Conservation (phyloP, 768 basidiomycete genomes). For the Leccinum sublutescens region DNA sequence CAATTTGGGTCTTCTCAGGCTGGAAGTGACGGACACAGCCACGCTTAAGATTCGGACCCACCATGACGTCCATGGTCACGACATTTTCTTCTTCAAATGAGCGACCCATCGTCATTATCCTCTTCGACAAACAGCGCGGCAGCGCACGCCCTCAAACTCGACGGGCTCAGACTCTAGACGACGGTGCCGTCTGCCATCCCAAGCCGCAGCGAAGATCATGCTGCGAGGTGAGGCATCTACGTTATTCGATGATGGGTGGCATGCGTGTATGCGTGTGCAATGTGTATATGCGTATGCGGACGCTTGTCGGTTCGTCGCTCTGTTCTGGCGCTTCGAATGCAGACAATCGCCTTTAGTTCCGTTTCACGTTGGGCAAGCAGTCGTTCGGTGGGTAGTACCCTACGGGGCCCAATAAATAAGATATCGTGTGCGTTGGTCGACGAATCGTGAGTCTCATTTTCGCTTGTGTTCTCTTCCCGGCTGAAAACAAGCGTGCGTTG, state of each 20-base stretch:
- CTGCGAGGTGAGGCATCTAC: background rate
- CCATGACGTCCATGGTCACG: no score
- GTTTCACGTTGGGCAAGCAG: background rate
- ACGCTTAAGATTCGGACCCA: no score
- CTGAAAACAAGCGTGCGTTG: background rate
- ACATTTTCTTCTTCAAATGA: background rate
- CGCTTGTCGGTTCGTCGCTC: background rate
- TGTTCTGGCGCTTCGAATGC: background rate
- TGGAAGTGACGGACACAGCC: no score
- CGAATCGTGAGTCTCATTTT: conserved; percentile 10
- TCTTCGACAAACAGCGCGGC: background rate
- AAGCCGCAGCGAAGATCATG: background rate
- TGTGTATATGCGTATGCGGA: no score
- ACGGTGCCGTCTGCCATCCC: background rate
- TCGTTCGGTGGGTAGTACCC: background rate
- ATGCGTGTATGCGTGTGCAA: no score
- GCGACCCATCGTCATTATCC: background rate
- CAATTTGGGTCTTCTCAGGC: no score
- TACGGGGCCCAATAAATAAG: background rate
- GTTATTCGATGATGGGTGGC: background rate
- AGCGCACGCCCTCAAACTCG: background rate
- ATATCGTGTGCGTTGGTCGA: background rate
- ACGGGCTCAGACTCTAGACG: background rate
- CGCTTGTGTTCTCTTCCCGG: background rate
- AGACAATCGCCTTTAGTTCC: background rate